phyloP scores from a whole-genome alignment of 371 early-diverging fungal genomes.

The Mortierella sp. region DNA sequence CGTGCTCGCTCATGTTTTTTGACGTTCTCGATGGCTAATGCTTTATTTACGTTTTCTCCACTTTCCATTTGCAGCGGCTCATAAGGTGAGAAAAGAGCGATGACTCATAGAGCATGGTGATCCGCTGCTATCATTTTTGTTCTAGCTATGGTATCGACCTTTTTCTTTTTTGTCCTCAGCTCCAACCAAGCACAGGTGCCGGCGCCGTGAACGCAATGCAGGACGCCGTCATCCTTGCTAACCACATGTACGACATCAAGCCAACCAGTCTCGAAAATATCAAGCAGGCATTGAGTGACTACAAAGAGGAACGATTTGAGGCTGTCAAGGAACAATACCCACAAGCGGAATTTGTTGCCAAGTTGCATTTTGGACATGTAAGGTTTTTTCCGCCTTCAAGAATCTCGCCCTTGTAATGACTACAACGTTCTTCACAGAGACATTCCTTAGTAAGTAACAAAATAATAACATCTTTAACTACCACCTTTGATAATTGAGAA shows the following conservation, averaged over 20 bases:
- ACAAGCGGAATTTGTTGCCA: slow-evolving; percentile 6
- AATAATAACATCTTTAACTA: no score
- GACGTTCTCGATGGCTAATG: not conserved
- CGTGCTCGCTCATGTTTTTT: no score
- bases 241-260: slow-evolving; percentile 27
- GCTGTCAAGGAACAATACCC: slow-evolving; percentile 16
- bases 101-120: no score
- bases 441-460: no score
- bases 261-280: slow-evolving; percentile 6
- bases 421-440: no score
- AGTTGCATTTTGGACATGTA: slow-evolving; percentile 38
- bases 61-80: slow-evolving; percentile 8
- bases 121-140: no score
- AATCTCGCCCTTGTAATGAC: not conserved
- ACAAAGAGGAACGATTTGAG: slow-evolving; percentile 17
- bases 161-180: not conserved
- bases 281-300: slow-evolving; percentile 4
- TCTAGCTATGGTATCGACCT: not conserved
- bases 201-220: slow-evolving; percentile 37
- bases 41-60: not conserved
- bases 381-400: not conserved
- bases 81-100: slow-evolving; percentile 10
- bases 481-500: no score
- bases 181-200: slow-evolving; percentile 16
- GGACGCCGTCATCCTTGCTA: slow-evolving; percentile 35